These are phyloP conservation scores for Artemisia tridentata DNA, from an alignment of 129 eudicot species.

Conservation along the genomic window DNA sequence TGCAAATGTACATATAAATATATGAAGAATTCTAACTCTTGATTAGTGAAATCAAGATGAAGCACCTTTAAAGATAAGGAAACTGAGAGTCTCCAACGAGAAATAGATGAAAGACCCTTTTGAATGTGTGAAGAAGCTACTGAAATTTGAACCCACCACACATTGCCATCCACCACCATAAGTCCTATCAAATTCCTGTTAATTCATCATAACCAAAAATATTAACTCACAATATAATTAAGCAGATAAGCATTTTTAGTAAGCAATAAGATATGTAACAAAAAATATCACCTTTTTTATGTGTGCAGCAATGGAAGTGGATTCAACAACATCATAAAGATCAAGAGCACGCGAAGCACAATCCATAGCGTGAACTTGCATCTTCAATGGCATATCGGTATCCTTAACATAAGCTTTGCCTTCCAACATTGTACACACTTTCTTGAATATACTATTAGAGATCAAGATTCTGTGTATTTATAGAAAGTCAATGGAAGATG, in stretches of 20 bases:
- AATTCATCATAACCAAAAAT: slow-evolving; percentile 9
- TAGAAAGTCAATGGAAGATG: slow-evolving; percentile 16
- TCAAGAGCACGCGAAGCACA: slow-evolving; percentile 61
- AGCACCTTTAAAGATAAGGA: slow-evolving; percentile 57
- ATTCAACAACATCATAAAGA: slow-evolving; percentile 50
- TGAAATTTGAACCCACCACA: slow-evolving; percentile 58
- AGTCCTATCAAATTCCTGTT: slow-evolving; percentile 53
- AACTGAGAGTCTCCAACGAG: slow-evolving; percentile 46
- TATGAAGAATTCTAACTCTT: slow-evolving; percentile 7
- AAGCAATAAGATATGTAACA: background rate
- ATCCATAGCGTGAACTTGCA: slow-evolving; percentile 56
- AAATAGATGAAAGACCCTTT: slow-evolving; percentile 59
- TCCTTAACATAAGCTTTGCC: slow-evolving; percentile 46
- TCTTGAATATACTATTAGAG: slow-evolving; percentile 22
- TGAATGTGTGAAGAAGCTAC: slow-evolving; percentile 56
- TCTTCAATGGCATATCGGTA: slow-evolving; percentile 58
- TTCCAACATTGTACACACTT: slow-evolving; percentile 37
- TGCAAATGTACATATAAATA: background rate
- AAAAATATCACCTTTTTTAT: slow-evolving; percentile 47
- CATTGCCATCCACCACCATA: slow-evolving; percentile 67
- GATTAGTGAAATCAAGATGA: slow-evolving; percentile 24
- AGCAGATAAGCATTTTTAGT: too few relatives aligned
- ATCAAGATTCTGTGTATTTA: slow-evolving; percentile 30
- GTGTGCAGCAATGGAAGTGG: slow-evolving; percentile 49
- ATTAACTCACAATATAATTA: background rate